Evolutionary conservation across 164 flowering plant genomes (phyloP), one percentile per base, ranked within the genome.

Genomic region (Piper betle): DNA sequence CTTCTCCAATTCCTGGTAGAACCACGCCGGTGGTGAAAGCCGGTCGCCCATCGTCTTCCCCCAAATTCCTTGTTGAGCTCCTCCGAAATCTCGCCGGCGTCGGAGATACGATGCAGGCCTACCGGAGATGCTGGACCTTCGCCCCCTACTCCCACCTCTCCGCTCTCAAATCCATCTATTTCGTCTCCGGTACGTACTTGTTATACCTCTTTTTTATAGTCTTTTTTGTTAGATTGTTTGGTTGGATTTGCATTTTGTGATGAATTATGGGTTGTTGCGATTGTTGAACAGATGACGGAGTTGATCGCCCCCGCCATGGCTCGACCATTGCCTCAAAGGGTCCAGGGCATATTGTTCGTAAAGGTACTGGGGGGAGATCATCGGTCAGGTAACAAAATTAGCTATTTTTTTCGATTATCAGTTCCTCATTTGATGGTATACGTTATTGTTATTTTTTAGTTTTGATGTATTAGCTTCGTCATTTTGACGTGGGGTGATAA

Each of bases 301-400:
- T 52, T 72, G 86, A 86, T 64, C 78, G 71, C 70, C 79, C 82
- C 13, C 72, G 94, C 25, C 80, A 39, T 41, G 86, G 63, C 63
- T 87, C 98, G 39, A 77, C 81, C 38, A 73, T 93, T 54, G 75
- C 95, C 63, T 53, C 74, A 37, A 75, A 66, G 70, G 95, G 96
- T 11, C 71, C 67, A 17, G 97, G 95, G 61, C 84, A 84, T 75
- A 71, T 93, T 39, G 71, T 86, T 33, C 91, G 99, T 39, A 93
- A 91, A 76, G 99, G 99, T n/a, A 93, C 99, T 3, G 99, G 99
- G 38, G 99, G 99, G 58, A 80, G 99, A 79, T 93, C 99, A 20
- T 93, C 99, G 65, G 99, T 93, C 54, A 93, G 99, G 99, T 93
- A 25, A 74, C 33, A 25, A 25, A 25, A 25, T 25, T 25, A 25